Evolutionary conservation across 345 rosid genomes (phyloP), one percentile per base, ranked within the genome.

Genomic region (Capsella bursapastoris): DNA sequence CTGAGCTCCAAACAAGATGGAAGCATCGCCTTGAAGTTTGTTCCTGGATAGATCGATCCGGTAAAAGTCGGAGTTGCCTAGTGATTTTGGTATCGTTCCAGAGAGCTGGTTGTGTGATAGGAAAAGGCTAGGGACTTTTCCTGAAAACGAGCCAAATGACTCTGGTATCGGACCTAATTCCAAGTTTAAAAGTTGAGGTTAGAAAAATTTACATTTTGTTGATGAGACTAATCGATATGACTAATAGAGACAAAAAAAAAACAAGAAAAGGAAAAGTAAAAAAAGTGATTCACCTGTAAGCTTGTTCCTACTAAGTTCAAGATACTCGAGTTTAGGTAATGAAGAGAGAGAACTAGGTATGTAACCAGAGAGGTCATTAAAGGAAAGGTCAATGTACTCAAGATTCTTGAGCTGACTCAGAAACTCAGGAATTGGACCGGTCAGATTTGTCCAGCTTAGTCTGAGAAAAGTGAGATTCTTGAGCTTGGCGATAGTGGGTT

Each of bases 51-150:
- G 52, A 72, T 92, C 89, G 2, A 88, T 71, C 41, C 38, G 43
- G n/a, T 53, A 35, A 25, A 84, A 85, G 63, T 88, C 82, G 4
- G 80, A 43, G 32, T 83, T 79, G 45, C 85, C 86, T 70, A 90
- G 77, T 2, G 92, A 87, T 0, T 71, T 60, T 9, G 94, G 94
- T 48, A 92, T 80, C 8, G 71, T 29, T 25, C 94, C 92, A 0
- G 96, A 76, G 57, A 90, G 87, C 38, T 82, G 82, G 79, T 92
- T 92, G 48, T 92, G 90, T 11, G 96, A 86, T 66, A 90, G 78
- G 78, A 29, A 51, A n/a, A 92, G 79, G 9, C 18, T 60, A 1
- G 87, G 83, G 10, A 29, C 57, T 14, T 27, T 16, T 27, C 78
- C 82, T 12, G 16, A 45, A 56, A 90, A 84, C 27, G 43, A 35